Conservation (phyloP, 2,329 filamentous ascomycete genomes). For the Penicillium verrucosum region DNA sequence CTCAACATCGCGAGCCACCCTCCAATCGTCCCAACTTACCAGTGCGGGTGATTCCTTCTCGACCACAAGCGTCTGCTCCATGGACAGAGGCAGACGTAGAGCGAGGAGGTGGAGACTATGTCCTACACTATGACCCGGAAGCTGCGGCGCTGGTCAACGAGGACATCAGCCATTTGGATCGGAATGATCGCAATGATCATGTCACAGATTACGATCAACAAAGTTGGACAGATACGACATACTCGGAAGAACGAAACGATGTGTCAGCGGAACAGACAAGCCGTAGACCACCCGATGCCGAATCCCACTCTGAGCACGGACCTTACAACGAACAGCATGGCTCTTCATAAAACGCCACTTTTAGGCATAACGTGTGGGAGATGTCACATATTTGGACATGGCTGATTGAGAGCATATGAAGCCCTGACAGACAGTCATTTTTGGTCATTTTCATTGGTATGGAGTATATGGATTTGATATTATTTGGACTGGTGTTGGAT, state of each 20-base stretch:
- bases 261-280: not conserved
- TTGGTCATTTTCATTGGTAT: not conserved
- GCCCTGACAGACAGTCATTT: not conserved
- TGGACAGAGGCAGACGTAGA: conserved; percentile 50
- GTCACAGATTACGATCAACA: conserved; percentile 9
- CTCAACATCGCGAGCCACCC: not conserved
- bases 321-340: not conserved
- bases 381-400: not conserved
- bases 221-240: conserved; percentile 20
- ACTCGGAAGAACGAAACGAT: conserved; percentile 13
- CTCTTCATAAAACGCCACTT: not conserved
- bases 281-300: not conserved
- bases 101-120: conserved; percentile 27
- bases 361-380: not conserved
- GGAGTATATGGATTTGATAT: too few relatives aligned
- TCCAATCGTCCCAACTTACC: conserved; percentile 34
- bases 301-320: not conserved
- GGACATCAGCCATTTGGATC: conserved; percentile 16
- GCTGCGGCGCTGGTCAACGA: conserved; percentile 37
- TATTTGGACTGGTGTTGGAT: too few relatives aligned
- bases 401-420: not conserved
- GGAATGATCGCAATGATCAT: conserved; percentile 5
- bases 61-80: conserved; percentile 51
- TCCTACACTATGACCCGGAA: conserved; percentile 40
- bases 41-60: conserved; percentile 59